Conservation (phyloP, 2,329 filamentous ascomycete species). For the Botryotinia calthae region DNA sequence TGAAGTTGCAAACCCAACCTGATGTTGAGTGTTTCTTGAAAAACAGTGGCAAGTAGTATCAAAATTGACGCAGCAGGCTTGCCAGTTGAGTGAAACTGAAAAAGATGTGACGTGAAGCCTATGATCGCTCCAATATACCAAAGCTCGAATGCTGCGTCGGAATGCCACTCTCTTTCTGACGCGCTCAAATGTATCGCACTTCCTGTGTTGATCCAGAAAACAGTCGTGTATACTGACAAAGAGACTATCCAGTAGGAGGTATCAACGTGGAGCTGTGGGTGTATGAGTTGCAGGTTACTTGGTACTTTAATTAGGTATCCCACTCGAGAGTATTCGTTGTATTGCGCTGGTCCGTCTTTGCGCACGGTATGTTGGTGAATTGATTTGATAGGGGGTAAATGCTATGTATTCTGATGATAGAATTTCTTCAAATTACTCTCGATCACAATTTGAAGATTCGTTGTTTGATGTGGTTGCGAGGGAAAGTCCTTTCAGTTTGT, state of each 20-base stretch:
- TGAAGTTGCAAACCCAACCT: neutral
- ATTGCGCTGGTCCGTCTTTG: slow-evolving; percentile 15
- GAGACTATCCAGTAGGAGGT: slow-evolving; percentile 12
- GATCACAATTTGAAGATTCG: neutral
- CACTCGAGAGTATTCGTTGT: slow-evolving; percentile 15
- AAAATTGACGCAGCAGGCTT: neutral
- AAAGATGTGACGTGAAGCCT: neutral
- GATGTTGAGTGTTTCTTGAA: neutral
- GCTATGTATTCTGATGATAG: neutral
- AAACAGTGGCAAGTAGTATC: neutral
- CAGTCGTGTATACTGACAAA: neutral
- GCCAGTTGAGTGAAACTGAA: neutral
- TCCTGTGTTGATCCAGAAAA: slow-evolving; percentile 6
- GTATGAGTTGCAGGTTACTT: neutral
- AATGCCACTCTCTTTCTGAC: neutral
- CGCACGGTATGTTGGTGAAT: slow-evolving; percentile 16
- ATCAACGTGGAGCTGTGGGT: slow-evolving; percentile 8
- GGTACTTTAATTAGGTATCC: neutral
- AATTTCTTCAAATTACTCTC: neutral
- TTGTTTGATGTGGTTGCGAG: neutral
- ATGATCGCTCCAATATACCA: neutral
- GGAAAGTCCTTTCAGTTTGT: neutral
- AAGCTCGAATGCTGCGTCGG: neutral
- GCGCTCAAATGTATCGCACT: neutral
- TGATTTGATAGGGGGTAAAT: slow-evolving; percentile 5